Evolutionary conservation across 2,329 filamentous ascomycete species (phyloP).

Genomic region (Neopestalotiopsis sp.): DNA sequence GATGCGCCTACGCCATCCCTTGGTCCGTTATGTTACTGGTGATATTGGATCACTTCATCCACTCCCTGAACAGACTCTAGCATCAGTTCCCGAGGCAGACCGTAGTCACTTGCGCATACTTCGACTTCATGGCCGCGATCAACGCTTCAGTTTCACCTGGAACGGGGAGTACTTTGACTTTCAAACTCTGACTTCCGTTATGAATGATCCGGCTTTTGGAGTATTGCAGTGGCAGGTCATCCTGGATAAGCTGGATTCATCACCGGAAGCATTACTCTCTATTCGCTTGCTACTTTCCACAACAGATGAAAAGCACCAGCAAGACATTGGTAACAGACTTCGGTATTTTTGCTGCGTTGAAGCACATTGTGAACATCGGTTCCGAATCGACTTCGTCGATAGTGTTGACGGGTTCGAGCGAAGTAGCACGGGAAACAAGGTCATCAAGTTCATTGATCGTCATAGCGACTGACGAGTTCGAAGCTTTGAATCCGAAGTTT

Average conservation of each 20-base stretch:
- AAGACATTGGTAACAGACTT: not conserved
- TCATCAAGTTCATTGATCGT: slow-evolving; percentile 25
- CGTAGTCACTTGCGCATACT: slow-evolving; percentile 35
- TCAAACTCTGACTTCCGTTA: slow-evolving; percentile 30
- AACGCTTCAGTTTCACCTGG: slow-evolving; percentile 49
- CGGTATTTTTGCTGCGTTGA: slow-evolving; percentile 19
- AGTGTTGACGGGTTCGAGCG: slow-evolving; percentile 22
- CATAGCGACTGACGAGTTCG: not conserved
- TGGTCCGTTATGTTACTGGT: slow-evolving; percentile 49
- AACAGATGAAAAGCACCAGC: not conserved
- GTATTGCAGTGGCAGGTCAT: slow-evolving; percentile 51
- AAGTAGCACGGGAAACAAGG: slow-evolving; percentile 23
- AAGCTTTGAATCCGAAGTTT: not conserved
- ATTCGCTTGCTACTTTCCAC: slow-evolving; percentile 21
- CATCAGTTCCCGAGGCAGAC: not conserved
- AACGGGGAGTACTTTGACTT: slow-evolving; percentile 46
- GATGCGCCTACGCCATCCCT: slow-evolving; percentile 46
- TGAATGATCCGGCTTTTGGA: slow-evolving; percentile 25
- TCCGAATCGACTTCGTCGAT: slow-evolving; percentile 20
- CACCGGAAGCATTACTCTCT: slow-evolving; percentile 17
- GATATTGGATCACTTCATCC: slow-evolving; percentile 47
- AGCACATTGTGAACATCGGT: slow-evolving; percentile 19
- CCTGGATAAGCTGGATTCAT: slow-evolving; percentile 34
- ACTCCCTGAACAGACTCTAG: slow-evolving; percentile 29
- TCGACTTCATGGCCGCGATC: slow-evolving; percentile 47